Percentiles rank a stretch among this genome's conserved stretches.
These are phyloP conservation scores for Pseudonectria buxi DNA, from an alignment of 2,329 filamentous ascomycete species.

Conservation along the genomic window DNA sequence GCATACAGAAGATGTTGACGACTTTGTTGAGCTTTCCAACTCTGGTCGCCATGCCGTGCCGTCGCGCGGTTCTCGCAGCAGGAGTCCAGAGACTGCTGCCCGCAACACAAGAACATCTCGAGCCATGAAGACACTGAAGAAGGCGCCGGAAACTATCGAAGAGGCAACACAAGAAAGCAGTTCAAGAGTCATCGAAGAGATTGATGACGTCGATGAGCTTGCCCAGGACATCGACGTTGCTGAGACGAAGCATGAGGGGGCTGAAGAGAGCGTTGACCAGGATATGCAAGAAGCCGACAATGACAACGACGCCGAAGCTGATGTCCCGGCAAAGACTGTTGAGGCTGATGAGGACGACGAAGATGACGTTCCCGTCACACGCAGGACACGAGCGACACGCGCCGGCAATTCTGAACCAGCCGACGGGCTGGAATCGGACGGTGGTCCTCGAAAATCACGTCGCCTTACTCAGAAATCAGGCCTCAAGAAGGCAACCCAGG, in stretches of 20 bases:
- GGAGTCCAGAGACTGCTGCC: conserved; percentile 46
- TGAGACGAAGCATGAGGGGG: conserved; percentile 25
- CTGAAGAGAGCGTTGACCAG: conserved; percentile 22
- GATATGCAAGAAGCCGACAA: conserved; percentile 22
- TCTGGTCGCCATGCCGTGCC: conserved; percentile 52
- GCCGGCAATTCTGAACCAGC: conserved; percentile 21
- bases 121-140: conserved; percentile 44
- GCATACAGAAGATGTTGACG: conserved; percentile 47
- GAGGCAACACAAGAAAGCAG: conserved; percentile 50
- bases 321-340: conserved; percentile 23
- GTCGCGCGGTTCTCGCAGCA: conserved; percentile 45
- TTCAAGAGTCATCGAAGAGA: conserved; percentile 28
- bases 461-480: conserved; percentile 42
- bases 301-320: conserved; percentile 22
- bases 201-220: conserved; percentile 32
- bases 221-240: conserved; percentile 25
- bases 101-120: conserved; percentile 40
- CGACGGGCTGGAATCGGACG: conserved; percentile 25
- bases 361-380: conserved; percentile 42
- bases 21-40: conserved; percentile 51
- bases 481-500: conserved; percentile 39
- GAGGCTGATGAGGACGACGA: conserved; percentile 40
- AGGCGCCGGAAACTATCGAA: conserved; percentile 40
- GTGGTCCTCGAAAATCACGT: conserved; percentile 30
- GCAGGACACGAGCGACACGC: conserved; percentile 37